These are phyloP conservation scores for Xylaria sp. DNA, from an alignment of 2,329 filamentous ascomycete species.

Conservation along the genomic window DNA sequence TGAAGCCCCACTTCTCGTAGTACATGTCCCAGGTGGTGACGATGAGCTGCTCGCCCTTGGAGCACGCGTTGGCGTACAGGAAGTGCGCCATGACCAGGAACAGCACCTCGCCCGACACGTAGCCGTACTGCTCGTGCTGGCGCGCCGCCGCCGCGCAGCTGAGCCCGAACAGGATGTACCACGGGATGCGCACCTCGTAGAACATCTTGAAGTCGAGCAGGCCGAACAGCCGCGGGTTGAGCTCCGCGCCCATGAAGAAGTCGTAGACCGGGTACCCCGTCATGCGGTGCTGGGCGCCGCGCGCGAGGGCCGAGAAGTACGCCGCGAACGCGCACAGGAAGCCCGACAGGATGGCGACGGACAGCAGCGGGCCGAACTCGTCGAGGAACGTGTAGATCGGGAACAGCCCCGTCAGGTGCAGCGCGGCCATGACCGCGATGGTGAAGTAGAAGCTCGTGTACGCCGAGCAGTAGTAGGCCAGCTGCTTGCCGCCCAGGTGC, in stretches of 20 bases:
- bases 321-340: slow-evolving; percentile 81
- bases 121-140: slow-evolving; percentile 84
- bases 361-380: slow-evolving; percentile 91
- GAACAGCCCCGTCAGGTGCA: slow-evolving; percentile 86
- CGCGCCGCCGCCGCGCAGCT: slow-evolving; percentile 75
- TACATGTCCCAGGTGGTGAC: slow-evolving; percentile 95
- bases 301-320: slow-evolving; percentile 80
- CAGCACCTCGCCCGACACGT: slow-evolving; percentile 80
- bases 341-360: slow-evolving; percentile 88
- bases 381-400: slow-evolving; percentile 90
- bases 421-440: slow-evolving; percentile 66
- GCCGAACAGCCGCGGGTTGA: slow-evolving; percentile 86
- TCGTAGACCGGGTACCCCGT: slow-evolving; percentile 84
- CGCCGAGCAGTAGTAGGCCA: slow-evolving; percentile 93
- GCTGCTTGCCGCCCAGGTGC: slow-evolving; percentile 80
- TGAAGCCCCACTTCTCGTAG: slow-evolving; percentile 96
- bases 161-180: slow-evolving; percentile 85
- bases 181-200: slow-evolving; percentile 88
- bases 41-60: slow-evolving; percentile 90
- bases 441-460: slow-evolving; percentile 87
- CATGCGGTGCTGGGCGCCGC: slow-evolving; percentile 90
- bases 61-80: slow-evolving; percentile 88
- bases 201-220: slow-evolving; percentile 97
- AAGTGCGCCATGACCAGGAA: slow-evolving; percentile 90
- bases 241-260: slow-evolving; percentile 91